Evolutionary conservation across 768 basidiomycete genomes (phyloP), one percentile per base, ranked within the genome.

Genomic region (Bullera alba): DNA sequence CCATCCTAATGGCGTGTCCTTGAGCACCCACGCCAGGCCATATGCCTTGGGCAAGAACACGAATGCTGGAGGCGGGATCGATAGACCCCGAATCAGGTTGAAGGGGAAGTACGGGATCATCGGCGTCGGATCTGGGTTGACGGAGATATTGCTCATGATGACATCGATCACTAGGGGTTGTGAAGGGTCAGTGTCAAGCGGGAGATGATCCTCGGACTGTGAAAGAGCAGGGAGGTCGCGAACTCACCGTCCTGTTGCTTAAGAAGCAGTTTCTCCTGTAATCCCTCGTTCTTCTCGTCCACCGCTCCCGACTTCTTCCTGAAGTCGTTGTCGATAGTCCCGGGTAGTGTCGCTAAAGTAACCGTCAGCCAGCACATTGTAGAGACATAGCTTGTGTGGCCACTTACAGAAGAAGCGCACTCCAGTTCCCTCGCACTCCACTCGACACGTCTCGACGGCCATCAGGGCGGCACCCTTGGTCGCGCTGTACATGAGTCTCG

Each of bases 401-500:
- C 12, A 64, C 69, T 48, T 30, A 70, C 69, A 59, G 51, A 71
- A 61, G 52, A 71, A 71, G 22, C 70, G 51, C 19, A 71, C 63
- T 1, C 69, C 70, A 27, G 51, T 58, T n/a, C 67, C 63, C 35
- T 65, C 58, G 50, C 65, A 61, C 53, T 69, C 65, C 5, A 60
- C 57, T 39, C 68, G 54, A 54, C 58, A 62, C 28, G 53, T 54
- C 35, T 66, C 70, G 23, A 67, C 54, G 27, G 62, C 65, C 56
- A 64, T 62, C 23, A 70, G 53, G n/a, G 50, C 66, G 1, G 89
- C 85, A 2, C 84, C 77, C 70, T 96, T 95, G 8, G 85, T 86
- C 2, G 88, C 81, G 0, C 79, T 81, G 66, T 96, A 96, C 29
- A 96, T 74, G 0, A 86, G 75, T 5, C 91, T 83, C 0, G 86